Percentiles rank a stretch among this genome's conserved stretches.
Evolutionary conservation across 2,329 filamentous ascomycete species (phyloP).

Genomic region (Aspergillus alliaceus): DNA sequence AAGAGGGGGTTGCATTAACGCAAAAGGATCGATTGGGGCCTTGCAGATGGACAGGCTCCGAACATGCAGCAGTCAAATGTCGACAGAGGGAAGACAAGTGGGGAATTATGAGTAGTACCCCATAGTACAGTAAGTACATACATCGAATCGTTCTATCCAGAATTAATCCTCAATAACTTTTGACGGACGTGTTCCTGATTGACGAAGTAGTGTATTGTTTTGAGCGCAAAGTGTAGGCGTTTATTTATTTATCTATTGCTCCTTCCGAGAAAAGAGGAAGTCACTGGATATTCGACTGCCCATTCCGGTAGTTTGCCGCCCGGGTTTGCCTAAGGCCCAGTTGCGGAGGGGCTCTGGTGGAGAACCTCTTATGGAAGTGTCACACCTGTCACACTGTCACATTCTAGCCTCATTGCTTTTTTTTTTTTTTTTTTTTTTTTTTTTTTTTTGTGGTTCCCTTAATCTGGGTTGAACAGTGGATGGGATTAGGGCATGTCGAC

Average conservation of each 20-base stretch:
- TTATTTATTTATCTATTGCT: not conserved
- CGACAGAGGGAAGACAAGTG: not conserved
- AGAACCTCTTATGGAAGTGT: conserved; percentile 14
- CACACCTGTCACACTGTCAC: not conserved
- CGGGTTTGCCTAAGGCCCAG: not conserved
- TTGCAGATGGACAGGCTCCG: not conserved
- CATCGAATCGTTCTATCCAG: not conserved
- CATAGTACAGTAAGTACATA: not conserved
- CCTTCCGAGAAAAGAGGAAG: not conserved
- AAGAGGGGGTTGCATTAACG: not conserved
- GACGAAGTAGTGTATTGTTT: no score
- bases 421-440: not conserved
- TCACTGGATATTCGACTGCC: not conserved
- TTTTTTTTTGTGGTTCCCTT: no score
- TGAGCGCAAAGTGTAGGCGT: no score
- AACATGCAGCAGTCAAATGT: not conserved
- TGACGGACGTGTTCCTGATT: no score
- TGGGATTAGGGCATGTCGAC: not conserved
- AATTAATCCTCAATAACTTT: not conserved
- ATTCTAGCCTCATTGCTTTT: not conserved
- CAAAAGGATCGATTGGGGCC: not conserved
- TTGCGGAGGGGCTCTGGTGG: not conserved
- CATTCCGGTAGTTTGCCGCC: not conserved
- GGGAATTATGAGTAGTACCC: no score
- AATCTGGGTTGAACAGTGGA: not conserved